Conservation (phyloP, 768 basidiomycete genomes). For the Coprinopsis cinerea region DNA sequence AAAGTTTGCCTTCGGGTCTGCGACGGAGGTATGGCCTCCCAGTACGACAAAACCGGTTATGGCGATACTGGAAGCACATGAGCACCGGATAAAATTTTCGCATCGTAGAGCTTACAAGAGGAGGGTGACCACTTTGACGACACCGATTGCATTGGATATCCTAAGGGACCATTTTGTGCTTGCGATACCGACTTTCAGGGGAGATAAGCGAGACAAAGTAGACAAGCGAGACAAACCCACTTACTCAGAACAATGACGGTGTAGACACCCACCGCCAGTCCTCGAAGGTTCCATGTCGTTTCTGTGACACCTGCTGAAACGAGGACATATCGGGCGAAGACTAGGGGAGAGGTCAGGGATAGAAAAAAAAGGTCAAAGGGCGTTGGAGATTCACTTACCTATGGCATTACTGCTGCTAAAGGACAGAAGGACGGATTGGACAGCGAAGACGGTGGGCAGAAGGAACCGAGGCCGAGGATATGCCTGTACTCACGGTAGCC, state of each 20-base stretch:
- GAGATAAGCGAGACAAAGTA: conserved; percentile 4
- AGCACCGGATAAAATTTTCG: neutral
- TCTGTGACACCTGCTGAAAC: conserved; percentile 25
- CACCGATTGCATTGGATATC: conserved; percentile 27
- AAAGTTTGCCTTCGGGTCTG: conserved; percentile 55
- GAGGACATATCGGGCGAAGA: conserved; percentile 31
- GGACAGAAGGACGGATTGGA: conserved; percentile 31
- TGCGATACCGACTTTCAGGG: conserved; percentile 22
- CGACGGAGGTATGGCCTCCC: conserved; percentile 48
- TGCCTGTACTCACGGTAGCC: conserved; percentile 21
- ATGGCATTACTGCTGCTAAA: conserved; percentile 36
- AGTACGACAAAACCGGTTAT: conserved; percentile 57
- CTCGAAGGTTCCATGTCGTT: conserved; percentile 29
- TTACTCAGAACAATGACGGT: conserved; percentile 25
- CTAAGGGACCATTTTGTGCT: conserved; percentile 35
- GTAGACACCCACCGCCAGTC: conserved; percentile 29
- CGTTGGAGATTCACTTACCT: conserved; percentile 17
- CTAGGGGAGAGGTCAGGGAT: conserved; percentile 12
- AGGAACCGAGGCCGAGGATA: conserved; percentile 38
- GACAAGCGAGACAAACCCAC: conserved; percentile 4
- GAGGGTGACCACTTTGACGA: conserved; percentile 27
- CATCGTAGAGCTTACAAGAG: conserved; percentile 18
- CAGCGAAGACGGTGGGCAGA: conserved; percentile 38
- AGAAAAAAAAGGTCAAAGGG: neutral
- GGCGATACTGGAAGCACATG: conserved; percentile 29